A percentile compares a stretch with the other conserved stretches of the same genome.
These are phyloP conservation scores for Aspergillus olivimuriae DNA, from an alignment of 495 filamentous ascomycete genomes.

Conservation along the genomic window DNA sequence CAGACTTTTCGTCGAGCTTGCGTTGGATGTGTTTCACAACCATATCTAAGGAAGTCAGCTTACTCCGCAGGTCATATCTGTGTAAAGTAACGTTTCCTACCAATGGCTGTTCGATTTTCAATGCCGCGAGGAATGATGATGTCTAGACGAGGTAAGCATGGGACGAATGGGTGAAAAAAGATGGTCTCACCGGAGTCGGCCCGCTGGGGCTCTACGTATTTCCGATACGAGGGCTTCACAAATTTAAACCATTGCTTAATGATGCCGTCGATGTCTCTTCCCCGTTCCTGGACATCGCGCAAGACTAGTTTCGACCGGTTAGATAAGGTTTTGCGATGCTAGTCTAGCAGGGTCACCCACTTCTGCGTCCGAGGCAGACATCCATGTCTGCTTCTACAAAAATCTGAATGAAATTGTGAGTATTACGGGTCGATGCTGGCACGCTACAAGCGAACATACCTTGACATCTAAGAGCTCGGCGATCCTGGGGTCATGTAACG, in stretches of 20 bases:
- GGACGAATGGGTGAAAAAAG: too few species aligned
- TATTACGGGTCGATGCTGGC: slow-evolving; percentile 5
- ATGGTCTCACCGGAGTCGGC: slow-evolving; percentile 64
- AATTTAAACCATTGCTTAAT: slow-evolving; percentile 97
- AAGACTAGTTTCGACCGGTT: slow-evolving; percentile 51
- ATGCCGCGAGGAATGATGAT: slow-evolving; percentile 93
- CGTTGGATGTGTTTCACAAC: slow-evolving; percentile 83
- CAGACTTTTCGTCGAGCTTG: slow-evolving; percentile 78
- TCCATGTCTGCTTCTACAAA: slow-evolving; percentile 96
- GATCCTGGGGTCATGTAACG: slow-evolving; percentile 81
- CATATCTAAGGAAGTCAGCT: too few species aligned
- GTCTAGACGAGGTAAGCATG: slow-evolving; percentile 48
- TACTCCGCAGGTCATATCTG: too few species aligned
- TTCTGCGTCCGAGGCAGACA: slow-evolving; percentile 84
- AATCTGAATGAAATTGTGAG: slow-evolving; percentile 48
- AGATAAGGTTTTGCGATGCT: neutral
- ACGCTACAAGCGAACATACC: slow-evolving; percentile 34
- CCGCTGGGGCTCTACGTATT: slow-evolving; percentile 85
- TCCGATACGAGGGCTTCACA: slow-evolving; percentile 92
- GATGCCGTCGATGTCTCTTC: slow-evolving; percentile 83
- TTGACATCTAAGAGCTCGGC: slow-evolving; percentile 87
- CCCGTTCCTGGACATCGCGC: slow-evolving; percentile 78
- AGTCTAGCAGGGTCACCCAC: slow-evolving; percentile 42
- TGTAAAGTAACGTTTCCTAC: slow-evolving; percentile 40
- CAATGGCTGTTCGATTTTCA: slow-evolving; percentile 87